A percentile compares a stretch with the other conserved stretches of the same genome.
Conservation (phyloP, 495 filamentous ascomycete genomes). For the Cercophora scortea region DNA sequence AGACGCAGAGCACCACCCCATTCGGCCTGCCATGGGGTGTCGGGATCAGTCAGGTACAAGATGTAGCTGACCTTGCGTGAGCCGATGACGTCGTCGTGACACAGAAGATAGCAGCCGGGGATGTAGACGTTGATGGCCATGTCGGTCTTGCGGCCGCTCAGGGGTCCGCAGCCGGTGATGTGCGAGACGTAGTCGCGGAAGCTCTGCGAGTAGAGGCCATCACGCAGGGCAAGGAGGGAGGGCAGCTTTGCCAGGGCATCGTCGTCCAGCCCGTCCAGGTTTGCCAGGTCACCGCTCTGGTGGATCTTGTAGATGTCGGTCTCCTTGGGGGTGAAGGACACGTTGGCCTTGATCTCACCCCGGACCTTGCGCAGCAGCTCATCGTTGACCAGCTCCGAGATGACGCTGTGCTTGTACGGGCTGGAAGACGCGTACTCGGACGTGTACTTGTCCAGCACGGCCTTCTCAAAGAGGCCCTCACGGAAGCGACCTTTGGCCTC, state of each 20-base stretch:
- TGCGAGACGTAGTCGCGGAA: conserved; percentile 84
- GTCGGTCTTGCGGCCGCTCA: conserved; percentile 93
- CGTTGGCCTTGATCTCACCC: conserved; percentile 75
- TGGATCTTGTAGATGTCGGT: conserved; percentile 99
- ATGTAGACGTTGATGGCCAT: conserved; percentile 99
- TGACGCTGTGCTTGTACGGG: conserved; percentile 90
- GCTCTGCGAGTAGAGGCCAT: conserved; percentile 81
- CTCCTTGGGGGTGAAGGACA: conserved; percentile 96
- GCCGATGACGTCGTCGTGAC: conserved; percentile 98
- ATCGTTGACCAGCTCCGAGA: conserved; percentile 68
- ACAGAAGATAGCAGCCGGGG: conserved; percentile 88
- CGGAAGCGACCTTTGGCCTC: conserved; percentile 55
- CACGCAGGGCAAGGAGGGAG: conserved; percentile 75
- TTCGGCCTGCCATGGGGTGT: conserved; percentile 79
- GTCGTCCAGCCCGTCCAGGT: conserved; percentile 86
- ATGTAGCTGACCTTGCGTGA: conserved; percentile 92
- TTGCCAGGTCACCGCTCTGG: conserved; percentile 95
- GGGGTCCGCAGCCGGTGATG: conserved; percentile 73
- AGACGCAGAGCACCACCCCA: conserved; percentile 93
- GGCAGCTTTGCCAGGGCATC: conserved; percentile 74
- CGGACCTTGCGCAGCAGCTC: conserved; percentile 79
- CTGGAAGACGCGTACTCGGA: conserved; percentile 60
- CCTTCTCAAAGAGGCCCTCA: conserved; percentile 64
- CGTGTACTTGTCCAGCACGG: conserved; percentile 59
- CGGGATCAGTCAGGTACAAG: conserved; percentile 89